Evolutionary conservation across 495 filamentous ascomycete species (phyloP), one percentile per base, ranked within the genome.

Genomic region (Penicillium cosmopolitanum): DNA sequence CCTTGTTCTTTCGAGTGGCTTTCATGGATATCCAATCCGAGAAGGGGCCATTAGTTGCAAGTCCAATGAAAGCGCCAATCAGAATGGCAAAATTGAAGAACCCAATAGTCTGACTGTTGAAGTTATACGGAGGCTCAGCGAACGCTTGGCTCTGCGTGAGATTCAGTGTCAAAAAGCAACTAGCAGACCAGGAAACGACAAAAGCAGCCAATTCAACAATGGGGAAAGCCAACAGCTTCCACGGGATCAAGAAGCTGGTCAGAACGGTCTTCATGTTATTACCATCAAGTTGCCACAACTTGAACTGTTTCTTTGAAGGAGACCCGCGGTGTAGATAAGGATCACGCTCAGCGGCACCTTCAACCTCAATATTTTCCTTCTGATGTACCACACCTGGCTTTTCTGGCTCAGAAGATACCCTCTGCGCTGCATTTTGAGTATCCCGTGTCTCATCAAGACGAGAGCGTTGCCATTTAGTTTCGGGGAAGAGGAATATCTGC

Each of bases 111-210:
- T 82, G 70, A 19, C 76, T 71, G 50, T 74, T 80, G 62, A 84
- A 79, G 51, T 82, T 80, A 63, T 86, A 85, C 0, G 86, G 85
- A 9, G 85, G 85, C 2, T 80, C 81, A 33, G 78, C 81, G 54
- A 87, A 85, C 2, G 80, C 83, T 62, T 86, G 85, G 19, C 78
- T 77, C 64, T 88, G 80, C 25, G 86, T 89, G 23, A 89, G 74
- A 63, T 89, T 88, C 62, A 88, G 72, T 18, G 85, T 84, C 58
- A 88, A 73, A 64, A 87, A 83, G 18, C 73, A 79, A 61, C 81
- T 81, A 42, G 83, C 85, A 21, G 79, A 79, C 82, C 84, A 88
- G 13, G 82, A 82, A 38, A 86, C 83, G 34, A 85, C 73, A 64
- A 88, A 84, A 21, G 81, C 78, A 11, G 81, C 74, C 40, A 84